These are phyloP conservation scores for Globisporangium orthogonon DNA, from an alignment of 352 stramenopile genomes.

Conservation along the genomic window DNA sequence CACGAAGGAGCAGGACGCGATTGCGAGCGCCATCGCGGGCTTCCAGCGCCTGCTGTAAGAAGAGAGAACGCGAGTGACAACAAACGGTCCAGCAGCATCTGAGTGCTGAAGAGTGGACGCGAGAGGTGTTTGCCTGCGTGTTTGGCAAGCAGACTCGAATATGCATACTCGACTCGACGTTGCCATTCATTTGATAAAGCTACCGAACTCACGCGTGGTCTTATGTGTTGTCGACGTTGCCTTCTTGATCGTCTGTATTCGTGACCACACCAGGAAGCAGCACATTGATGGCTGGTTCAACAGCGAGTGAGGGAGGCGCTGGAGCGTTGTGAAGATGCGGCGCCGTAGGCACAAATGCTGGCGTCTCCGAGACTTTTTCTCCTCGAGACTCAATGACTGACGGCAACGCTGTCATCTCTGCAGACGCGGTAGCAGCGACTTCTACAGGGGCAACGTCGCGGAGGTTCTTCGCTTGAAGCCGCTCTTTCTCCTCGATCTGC, in stretches of 20 bases:
- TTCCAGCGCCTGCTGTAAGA: constrained; percentile 73
- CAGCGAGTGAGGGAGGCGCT: background rate
- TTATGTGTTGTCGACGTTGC: background rate
- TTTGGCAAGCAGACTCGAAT: background rate
- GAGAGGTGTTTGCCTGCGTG: background rate
- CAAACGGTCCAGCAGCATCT: background rate
- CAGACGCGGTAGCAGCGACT: background rate
- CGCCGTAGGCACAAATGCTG: background rate
- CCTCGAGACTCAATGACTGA: background rate
- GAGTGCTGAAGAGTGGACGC: background rate
- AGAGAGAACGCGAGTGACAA: no score
- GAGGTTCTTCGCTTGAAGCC: background rate
- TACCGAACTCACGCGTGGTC: background rate
- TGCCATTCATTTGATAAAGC: background rate
- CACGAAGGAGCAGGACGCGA: constrained; percentile 76
- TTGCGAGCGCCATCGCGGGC: constrained; percentile 64
- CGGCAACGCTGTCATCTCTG: background rate
- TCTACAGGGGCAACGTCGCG: background rate
- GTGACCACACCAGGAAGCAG: constrained; percentile 20
- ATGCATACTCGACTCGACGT: background rate
- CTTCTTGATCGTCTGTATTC: constrained; percentile 7
- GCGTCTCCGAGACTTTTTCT: background rate
- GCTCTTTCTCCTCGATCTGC: constrained; percentile 19
- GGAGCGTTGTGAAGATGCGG: background rate
- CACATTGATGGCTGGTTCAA: background rate